These are phyloP conservation scores for Trichoderma pleuroti DNA, from an alignment of 2,329 filamentous ascomycete species.

Conservation along the genomic window DNA sequence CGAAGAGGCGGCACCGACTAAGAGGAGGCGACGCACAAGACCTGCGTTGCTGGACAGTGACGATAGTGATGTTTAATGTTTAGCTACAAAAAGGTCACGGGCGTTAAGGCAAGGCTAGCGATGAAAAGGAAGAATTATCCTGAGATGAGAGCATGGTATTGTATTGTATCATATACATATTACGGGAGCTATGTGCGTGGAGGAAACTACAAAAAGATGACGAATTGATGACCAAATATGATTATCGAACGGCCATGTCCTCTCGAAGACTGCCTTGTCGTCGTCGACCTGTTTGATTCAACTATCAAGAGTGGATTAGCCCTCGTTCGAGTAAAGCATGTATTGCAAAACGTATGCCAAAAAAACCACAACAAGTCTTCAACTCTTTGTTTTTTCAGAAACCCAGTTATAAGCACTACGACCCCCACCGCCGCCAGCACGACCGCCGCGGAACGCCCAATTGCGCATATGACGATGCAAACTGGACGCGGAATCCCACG, in stretches of 20 bases:
- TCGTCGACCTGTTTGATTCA: not conserved
- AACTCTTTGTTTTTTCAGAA: constrained; percentile 42
- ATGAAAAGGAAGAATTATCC: not conserved
- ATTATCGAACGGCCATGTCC: not conserved
- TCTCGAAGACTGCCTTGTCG: not conserved
- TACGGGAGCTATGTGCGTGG: constrained; percentile 22
- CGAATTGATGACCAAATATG: not conserved
- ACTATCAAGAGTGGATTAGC: constrained; percentile 15
- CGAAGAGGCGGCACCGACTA: constrained; percentile 22
- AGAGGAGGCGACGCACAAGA: constrained; percentile 29
- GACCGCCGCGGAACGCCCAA: constrained; percentile 23
- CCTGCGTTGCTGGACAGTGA: constrained; percentile 22
- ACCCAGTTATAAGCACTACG: constrained; percentile 47
- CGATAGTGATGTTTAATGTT: constrained; percentile 15
- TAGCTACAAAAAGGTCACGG: not conserved
- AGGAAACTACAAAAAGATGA: not conserved
- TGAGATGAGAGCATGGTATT: not conserved
- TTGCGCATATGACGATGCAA: constrained; percentile 37
- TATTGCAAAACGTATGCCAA: not conserved
- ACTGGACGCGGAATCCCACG: constrained; percentile 22
- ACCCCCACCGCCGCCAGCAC: constrained; percentile 35
- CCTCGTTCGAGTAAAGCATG: not conserved
- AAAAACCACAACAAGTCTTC: constrained; percentile 5
- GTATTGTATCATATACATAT: not conserved
- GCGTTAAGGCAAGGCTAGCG: not conserved